Evolutionary conservation across 1,284 basidiomycete genomes (phyloP), one percentile per base, ranked within the genome.

Genomic region (Microstroma glucosiphilum): DNA sequence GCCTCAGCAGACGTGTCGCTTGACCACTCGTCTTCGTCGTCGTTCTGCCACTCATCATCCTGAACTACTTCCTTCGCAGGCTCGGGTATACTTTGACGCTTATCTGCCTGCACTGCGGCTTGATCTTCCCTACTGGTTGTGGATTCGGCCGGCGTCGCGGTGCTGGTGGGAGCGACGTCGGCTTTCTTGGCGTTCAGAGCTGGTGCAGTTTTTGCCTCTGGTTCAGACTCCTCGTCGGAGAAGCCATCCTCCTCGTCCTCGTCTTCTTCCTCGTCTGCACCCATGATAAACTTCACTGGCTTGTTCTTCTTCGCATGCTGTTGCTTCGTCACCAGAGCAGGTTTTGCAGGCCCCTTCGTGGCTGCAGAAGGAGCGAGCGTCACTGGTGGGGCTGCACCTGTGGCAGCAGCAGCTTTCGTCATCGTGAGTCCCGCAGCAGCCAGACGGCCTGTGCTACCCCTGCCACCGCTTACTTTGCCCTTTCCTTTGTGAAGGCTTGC

Each of bases 1-100:
- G 75, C 78, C 41, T 80, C 79, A 13, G 75, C 73, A 57, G 72
- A 69, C 41, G 70, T 68, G 59, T 78, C 79, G 62, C 75, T 76
- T 9, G 73, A 68, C 77, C 79, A 80, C 6, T 71, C 78, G 58
- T 76, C 70, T 68, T 54, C 60, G 19, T 58, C 62, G 9, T 59
- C 64, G 23, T 59, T 66, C 9, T 43, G 61, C 40, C 54, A 61
- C 19, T 63, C 60, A 23, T 62, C 58, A 53, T 64, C 60, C 57
- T 71, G 60, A 19, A 21, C 62, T 3, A 37, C 30, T 12, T 66
- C 60, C 13, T 64, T 56, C 6, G 43, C 43, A 48, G 30, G 30
- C 30, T 37, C 30, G 3, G 30, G 30, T 37, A 37, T 37, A 37
- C 30, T 37, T 3, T 3, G 30, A 9, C 30, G 30, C 30, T 9